Conservation (phyloP, 108 stramenopile species). For the Schizochytrium sp. region DNA sequence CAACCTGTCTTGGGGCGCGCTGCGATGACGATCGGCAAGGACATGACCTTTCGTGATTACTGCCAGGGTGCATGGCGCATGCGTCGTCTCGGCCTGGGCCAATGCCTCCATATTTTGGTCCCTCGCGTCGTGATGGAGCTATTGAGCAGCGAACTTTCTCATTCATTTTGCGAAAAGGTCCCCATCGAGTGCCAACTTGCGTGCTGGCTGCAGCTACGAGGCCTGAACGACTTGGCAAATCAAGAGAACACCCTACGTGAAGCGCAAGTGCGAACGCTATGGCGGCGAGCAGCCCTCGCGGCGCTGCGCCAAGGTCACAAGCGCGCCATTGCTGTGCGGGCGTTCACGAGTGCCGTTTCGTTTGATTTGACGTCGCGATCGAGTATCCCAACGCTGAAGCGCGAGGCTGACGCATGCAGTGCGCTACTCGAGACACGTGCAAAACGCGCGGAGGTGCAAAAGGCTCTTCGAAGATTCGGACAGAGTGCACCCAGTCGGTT, state of each 20-base stretch:
- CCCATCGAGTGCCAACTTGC: neutral
- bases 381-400: too few relatives aligned
- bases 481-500: too few relatives aligned
- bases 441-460: too few relatives aligned
- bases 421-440: too few relatives aligned
- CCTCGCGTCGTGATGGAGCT: slow-evolving; percentile 21
- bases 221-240: neutral
- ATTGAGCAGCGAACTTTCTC: neutral
- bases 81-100: slow-evolving; percentile 21
- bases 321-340: neutral
- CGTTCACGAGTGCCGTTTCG: neutral
- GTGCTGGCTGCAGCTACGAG: neutral
- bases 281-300: neutral
- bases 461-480: too few relatives aligned
- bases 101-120: neutral
- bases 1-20: neutral
- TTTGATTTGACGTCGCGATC: neutral
- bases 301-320: neutral
- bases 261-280: neutral
- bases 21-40: slow-evolving; percentile 24
- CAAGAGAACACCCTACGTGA: neutral
- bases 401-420: too few relatives aligned
- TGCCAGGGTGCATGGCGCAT: slow-evolving; percentile 26
- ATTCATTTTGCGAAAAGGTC: neutral
- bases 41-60: slow-evolving; percentile 16